These are phyloP conservation scores for Paramecium bursaria DNA, from an alignment of 73 alveolate species.

Conservation along the genomic window DNA sequence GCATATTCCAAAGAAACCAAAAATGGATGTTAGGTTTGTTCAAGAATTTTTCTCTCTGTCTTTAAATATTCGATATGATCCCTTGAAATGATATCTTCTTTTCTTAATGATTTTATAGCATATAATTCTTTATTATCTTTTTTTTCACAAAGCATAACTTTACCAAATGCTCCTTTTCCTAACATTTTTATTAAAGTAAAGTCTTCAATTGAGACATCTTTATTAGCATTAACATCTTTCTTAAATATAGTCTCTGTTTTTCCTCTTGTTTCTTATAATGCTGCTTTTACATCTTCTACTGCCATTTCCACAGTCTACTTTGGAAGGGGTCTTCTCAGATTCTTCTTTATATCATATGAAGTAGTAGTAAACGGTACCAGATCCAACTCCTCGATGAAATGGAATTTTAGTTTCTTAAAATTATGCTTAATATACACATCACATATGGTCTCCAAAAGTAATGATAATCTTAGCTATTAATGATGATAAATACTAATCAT, in stretches of 20 bases:
- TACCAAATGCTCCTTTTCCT: conserved; percentile 93
- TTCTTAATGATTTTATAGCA: conserved; percentile 95
- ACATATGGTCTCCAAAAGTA: conserved; percentile 43
- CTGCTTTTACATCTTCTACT: conserved; percentile 13
- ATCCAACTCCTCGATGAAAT: conserved; percentile 47
- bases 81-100: conserved; percentile 86
- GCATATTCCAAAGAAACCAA: conserved; percentile 94
- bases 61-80: conserved; percentile 80
- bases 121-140: conserved; percentile 76
- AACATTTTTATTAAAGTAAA: conserved; percentile 73
- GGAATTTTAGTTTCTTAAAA: conserved; percentile 57
- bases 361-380: conserved; percentile 10
- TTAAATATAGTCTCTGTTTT: neutral
- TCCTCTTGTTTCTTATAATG: neutral
- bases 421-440: conserved; percentile 45
- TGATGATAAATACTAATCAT: conserved; percentile 52
- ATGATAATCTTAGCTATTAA: neutral
- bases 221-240: neutral
- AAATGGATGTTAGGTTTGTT: conserved; percentile 91
- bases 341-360: conserved; percentile 51
- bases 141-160: conserved; percentile 85
- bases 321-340: conserved; percentile 39
- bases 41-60: conserved; percentile 95
- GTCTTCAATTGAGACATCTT: conserved; percentile 55
- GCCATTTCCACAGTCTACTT: conserved; percentile 57